These are phyloP conservation scores for Hortaea werneckii DNA, from an alignment of 2,329 filamentous ascomycete species.

Conservation along the genomic window DNA sequence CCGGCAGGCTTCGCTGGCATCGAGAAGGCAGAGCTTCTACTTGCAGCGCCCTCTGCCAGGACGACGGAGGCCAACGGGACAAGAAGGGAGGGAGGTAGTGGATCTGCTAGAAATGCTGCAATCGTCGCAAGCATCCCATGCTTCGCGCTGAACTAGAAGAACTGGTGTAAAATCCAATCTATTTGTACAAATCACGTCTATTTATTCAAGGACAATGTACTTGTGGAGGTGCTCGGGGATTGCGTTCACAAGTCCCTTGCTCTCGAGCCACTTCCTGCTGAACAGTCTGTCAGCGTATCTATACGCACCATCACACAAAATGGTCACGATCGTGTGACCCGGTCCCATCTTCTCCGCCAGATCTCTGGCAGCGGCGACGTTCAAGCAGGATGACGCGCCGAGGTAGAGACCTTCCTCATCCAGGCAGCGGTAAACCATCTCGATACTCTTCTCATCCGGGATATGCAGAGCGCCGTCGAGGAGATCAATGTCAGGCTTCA, in stretches of 20 bases:
- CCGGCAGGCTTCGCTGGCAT: background rate
- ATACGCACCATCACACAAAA: conserved; percentile 92
- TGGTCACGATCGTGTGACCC: conserved; percentile 83
- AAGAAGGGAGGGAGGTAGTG: background rate
- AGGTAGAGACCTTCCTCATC: conserved; percentile 95
- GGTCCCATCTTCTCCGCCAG: conserved; percentile 82
- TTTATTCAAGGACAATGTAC: conserved; percentile 81
- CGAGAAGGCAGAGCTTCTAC: background rate
- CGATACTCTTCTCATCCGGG: conserved; percentile 85
- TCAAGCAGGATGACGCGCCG: conserved; percentile 84
- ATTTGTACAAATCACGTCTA: background rate
- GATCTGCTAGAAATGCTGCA: background rate
- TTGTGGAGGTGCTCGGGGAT: conserved; percentile 79
- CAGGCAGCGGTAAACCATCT: conserved; percentile 93
- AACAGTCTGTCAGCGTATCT: conserved; percentile 91
- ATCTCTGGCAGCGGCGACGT: conserved; percentile 91
- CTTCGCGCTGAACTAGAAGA: background rate
- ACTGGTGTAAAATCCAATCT: background rate
- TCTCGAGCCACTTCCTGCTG: conserved; percentile 77
- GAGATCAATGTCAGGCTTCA: conserved; percentile 72
- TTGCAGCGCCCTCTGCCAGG: background rate
- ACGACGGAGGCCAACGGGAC: background rate
- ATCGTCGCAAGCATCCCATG: background rate
- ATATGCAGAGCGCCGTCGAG: conserved; percentile 79
- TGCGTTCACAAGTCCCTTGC: conserved; percentile 70